Evolutionary conservation across 345 rosid species (phyloP).

Genomic region (Kandelia obovata): DNA sequence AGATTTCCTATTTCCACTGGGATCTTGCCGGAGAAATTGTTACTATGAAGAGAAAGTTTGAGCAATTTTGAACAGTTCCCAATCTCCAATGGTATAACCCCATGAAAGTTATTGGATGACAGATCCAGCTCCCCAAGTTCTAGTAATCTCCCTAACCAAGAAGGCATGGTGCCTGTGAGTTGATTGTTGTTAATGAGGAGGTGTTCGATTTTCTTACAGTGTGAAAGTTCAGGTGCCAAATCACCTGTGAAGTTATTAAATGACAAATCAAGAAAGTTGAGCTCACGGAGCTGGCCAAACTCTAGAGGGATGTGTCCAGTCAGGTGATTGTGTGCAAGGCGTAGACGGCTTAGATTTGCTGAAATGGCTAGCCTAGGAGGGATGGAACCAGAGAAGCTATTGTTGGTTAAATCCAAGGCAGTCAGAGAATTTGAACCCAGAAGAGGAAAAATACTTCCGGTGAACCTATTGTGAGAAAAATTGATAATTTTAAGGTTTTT

Average conservation of each 20-base stretch:
- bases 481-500: constrained; percentile 69
- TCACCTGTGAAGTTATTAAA: constrained; percentile 59
- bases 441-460: constrained; percentile 60
- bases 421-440: constrained; percentile 55
- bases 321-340: constrained; percentile 69
- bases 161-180: constrained; percentile 55
- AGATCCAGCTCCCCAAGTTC: constrained; percentile 79
- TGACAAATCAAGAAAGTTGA: constrained; percentile 71
- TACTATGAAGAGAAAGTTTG: constrained; percentile 62
- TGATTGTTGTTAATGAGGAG: constrained; percentile 63
- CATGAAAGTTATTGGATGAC: constrained; percentile 60
- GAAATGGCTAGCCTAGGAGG: constrained; percentile 55
- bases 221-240: constrained; percentile 34
- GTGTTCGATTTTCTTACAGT: constrained; percentile 51
- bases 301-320: constrained; percentile 57
- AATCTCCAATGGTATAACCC: constrained; percentile 55
- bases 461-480: constrained; percentile 68
- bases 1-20: constrained; percentile 68
- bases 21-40: constrained; percentile 56
- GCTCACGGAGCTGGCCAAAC: constrained; percentile 52
- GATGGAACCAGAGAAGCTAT: constrained; percentile 61
- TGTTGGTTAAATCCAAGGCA: constrained; percentile 73
- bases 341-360: constrained; percentile 53
- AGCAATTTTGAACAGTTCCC: constrained; percentile 65
- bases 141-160: constrained; percentile 65